A percentile compares a stretch with the other conserved stretches of the same genome.
These are phyloP conservation scores for Trichocomaceae sp. DNA, from an alignment of 2,329 filamentous ascomycete genomes.

Conservation along the genomic window DNA sequence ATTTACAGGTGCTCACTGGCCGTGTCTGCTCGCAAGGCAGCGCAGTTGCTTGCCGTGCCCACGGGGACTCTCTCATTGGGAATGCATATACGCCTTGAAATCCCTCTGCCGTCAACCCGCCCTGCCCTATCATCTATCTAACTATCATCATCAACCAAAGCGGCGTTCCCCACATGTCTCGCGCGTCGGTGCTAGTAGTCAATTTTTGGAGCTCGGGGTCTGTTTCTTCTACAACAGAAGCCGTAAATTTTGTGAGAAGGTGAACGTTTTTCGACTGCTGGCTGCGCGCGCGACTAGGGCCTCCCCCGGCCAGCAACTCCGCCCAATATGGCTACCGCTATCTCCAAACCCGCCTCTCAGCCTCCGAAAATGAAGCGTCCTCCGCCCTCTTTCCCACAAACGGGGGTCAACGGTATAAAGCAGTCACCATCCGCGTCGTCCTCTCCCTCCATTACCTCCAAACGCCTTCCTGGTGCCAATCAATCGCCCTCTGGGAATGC, in stretches of 20 bases:
- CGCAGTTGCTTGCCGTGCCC: constrained; percentile 1
- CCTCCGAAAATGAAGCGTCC: constrained; percentile 62
- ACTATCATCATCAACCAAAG: constrained; percentile 14
- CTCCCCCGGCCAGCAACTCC: constrained; percentile 6
- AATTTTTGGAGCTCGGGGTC: constrained; percentile 29
- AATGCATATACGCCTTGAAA: not conserved
- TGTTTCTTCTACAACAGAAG: constrained; percentile 21
- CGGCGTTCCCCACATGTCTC: constrained; percentile 41
- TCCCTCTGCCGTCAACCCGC: constrained; percentile 12
- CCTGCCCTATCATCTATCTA: no score
- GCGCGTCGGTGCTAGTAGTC: constrained; percentile 37
- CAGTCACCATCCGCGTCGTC: constrained; percentile 53
- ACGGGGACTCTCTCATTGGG: constrained; percentile 1
- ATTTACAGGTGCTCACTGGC: not conserved
- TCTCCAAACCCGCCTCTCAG: constrained; percentile 39
- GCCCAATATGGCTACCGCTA: constrained; percentile 38
- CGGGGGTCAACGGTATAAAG: constrained; percentile 51
- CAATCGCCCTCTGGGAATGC: constrained; percentile 44
- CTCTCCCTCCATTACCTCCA: constrained; percentile 49
- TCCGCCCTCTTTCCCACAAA: constrained; percentile 58
- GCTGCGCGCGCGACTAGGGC: constrained; percentile 8
- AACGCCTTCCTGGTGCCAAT: constrained; percentile 49
- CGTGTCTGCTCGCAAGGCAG: constrained; percentile 7
- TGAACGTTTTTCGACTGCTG: constrained; percentile 17
- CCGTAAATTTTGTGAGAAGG: constrained; percentile 22